phyloP scores from a whole-genome alignment of 2,329 filamentous ascomycete species.

The Cercospora sp. region DNA sequence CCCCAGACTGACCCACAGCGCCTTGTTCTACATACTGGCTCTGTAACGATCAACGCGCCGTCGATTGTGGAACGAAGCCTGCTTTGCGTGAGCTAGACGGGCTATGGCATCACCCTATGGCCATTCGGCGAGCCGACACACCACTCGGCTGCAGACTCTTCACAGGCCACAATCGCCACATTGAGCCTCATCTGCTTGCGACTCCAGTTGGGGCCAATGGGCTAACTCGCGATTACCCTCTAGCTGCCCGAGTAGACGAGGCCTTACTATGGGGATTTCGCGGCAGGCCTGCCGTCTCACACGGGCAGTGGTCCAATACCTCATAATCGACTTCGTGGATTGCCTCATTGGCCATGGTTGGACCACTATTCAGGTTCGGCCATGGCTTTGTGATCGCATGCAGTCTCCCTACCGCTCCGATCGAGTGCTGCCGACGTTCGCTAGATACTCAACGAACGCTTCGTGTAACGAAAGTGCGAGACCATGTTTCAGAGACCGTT shows the following conservation, averaged over 20 bases:
- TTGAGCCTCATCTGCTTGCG: background rate
- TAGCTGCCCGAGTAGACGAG: background rate
- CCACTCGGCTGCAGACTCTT: background rate
- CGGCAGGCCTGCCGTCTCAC: background rate
- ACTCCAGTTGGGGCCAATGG: background rate
- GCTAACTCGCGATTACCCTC: background rate
- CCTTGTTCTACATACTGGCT: background rate
- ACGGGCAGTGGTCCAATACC: background rate
- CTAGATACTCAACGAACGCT: background rate
- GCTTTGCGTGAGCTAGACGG: background rate
- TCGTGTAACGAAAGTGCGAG: background rate
- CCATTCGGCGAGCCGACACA: background rate
- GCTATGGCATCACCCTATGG: background rate
- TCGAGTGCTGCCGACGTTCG: background rate
- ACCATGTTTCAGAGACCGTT: background rate
- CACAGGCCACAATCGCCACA: background rate
- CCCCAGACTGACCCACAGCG: background rate
- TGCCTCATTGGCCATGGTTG: background rate
- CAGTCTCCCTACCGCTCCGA: background rate
- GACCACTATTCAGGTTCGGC: background rate
- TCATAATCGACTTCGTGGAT: background rate
- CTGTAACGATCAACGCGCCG: background rate
- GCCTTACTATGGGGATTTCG: background rate
- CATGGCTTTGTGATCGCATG: background rate
- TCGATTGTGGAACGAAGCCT: background rate